Conservation (phyloP, 1,139 yeast genomes). For the Taphrina betulina region DNA sequence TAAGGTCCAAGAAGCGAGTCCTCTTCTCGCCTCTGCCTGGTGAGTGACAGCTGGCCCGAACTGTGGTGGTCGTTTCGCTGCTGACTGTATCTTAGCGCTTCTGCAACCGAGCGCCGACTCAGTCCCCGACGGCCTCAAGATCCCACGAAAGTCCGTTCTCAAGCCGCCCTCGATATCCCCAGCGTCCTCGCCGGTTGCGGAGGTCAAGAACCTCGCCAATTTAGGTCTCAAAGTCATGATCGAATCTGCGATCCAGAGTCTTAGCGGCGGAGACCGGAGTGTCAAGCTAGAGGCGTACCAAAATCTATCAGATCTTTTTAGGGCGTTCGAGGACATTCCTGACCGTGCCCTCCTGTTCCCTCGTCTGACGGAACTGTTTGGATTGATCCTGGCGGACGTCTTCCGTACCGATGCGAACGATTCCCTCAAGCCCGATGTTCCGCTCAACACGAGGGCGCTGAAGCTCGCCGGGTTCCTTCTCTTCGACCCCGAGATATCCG, state of each 20-base stretch:
- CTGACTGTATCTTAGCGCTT: too few species aligned
- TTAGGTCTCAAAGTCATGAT: conserved; percentile 5
- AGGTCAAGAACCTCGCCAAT: conserved; percentile 9
- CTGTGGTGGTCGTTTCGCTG: too few species aligned
- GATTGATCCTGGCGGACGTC: conserved; percentile 36
- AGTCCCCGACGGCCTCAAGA: conserved; percentile 9
- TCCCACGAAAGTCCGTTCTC: conserved; percentile 26
- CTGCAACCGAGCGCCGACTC: conserved; percentile 14
- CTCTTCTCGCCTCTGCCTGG: conserved; percentile 33
- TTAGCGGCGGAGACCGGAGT: conserved; percentile 15
- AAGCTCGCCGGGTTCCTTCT: conserved; percentile 36
- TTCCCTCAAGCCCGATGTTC: conserved; percentile 22
- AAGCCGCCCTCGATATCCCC: conserved; percentile 17
- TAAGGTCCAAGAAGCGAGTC: conserved; percentile 3
- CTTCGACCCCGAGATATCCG: conserved; percentile 31
- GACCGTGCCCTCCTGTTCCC: conserved; percentile 19
- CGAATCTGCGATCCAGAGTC: conserved; percentile 7
- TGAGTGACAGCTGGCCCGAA: too few species aligned
- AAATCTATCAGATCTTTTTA: conserved; percentile 20
- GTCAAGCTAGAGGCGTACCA: conserved; percentile 30
- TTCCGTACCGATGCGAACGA: conserved; percentile 29
- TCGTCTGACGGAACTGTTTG: conserved; percentile 30
- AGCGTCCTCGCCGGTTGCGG: conserved; percentile 9
- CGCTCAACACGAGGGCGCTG: conserved; percentile 31
- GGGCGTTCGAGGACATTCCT: conserved; percentile 22